Percentiles rank a stretch among this genome's conserved stretches.
Evolutionary conservation across 768 basidiomycete genomes (phyloP).

Genomic region (Podaxis pistillaris): DNA sequence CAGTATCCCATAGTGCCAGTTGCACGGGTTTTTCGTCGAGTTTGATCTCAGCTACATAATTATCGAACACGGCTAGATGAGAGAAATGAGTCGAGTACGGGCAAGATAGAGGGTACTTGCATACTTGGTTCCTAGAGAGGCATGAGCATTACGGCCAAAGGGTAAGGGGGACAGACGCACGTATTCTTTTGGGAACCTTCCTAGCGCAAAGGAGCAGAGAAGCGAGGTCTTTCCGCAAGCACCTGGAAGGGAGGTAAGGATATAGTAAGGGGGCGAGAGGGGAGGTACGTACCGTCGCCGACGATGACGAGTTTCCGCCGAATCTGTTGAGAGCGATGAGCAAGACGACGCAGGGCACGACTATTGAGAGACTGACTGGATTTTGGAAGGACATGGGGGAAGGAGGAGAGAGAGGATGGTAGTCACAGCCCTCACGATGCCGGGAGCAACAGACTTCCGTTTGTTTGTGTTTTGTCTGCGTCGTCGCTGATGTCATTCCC

Average conservation of each 20-base stretch:
- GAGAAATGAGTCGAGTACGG: constrained; percentile 19
- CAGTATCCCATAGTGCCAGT: constrained; percentile 97
- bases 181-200: constrained; percentile 96
- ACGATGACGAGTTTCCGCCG: constrained; percentile 95
- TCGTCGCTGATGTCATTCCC: constrained; percentile 19
- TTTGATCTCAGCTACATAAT: constrained; percentile 97
- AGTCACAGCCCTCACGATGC: constrained; percentile 15
- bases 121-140: constrained; percentile 56
- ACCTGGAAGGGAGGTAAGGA: constrained; percentile 43
- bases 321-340: constrained; percentile 51
- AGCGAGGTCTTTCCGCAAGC: constrained; percentile 97
- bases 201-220: constrained; percentile 87
- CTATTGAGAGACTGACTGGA: constrained; percentile 43
- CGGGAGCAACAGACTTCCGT: constrained; percentile 29
- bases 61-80: constrained; percentile 87
- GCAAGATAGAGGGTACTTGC: constrained; percentile 23
- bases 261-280: constrained; percentile 13
- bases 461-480: constrained; percentile 22
- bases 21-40: constrained; percentile 98
- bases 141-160: constrained; percentile 7
- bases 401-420: constrained; percentile 6
- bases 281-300: constrained; percentile 76
- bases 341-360: constrained; percentile 11
- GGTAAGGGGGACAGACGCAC: constrained; percentile 45
- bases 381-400: constrained; percentile 49